Evolutionary conservation across 2,329 filamentous ascomycete species (phyloP).

Genomic region (Daldinia sp.): DNA sequence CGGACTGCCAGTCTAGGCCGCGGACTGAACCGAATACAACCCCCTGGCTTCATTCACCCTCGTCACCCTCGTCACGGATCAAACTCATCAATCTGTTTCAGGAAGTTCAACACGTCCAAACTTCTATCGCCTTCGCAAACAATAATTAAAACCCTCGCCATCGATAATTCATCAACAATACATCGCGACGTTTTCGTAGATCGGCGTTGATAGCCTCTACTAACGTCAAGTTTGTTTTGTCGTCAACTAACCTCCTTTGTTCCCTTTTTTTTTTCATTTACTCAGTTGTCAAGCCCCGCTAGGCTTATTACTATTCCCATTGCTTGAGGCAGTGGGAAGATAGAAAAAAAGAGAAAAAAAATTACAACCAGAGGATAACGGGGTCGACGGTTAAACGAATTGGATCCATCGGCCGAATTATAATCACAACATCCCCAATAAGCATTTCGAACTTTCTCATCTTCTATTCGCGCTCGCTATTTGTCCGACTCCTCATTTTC

Average conservation of each 20-base stretch:
- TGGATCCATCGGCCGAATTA: conserved; percentile 16
- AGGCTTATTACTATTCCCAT: conserved; percentile 13
- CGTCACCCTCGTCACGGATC: conserved; percentile 50
- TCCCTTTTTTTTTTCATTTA: not conserved
- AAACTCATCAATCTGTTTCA: conserved; percentile 55
- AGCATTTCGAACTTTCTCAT: conserved; percentile 22
- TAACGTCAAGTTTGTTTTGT: conserved; percentile 18
- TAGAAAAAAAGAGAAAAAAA: not conserved
- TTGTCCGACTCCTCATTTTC: conserved; percentile 45
- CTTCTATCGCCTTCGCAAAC: conserved; percentile 32
- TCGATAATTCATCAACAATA: conserved; percentile 18
- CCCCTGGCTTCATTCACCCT: conserved; percentile 45
- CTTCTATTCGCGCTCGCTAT: conserved; percentile 19
- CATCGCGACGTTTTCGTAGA: conserved; percentile 23
- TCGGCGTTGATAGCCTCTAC: conserved; percentile 19
- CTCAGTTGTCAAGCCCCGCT: conserved; percentile 16
- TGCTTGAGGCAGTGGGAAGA: conserved; percentile 16
- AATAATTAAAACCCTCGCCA: conserved; percentile 30
- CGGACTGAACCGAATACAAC: conserved; percentile 40
- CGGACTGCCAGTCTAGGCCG: conserved; percentile 25
- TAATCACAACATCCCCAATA: conserved; percentile 24
- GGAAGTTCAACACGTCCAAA: conserved; percentile 47
- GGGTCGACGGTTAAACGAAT: conserved; percentile 28
- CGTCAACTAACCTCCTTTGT: conserved; percentile 24
- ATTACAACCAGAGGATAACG: conserved; percentile 6